Percentiles rank a stretch among this genome's conserved stretches.
Conservation (phyloP, 139 green algal genomes). For the Coelastrella sp. region DNA sequence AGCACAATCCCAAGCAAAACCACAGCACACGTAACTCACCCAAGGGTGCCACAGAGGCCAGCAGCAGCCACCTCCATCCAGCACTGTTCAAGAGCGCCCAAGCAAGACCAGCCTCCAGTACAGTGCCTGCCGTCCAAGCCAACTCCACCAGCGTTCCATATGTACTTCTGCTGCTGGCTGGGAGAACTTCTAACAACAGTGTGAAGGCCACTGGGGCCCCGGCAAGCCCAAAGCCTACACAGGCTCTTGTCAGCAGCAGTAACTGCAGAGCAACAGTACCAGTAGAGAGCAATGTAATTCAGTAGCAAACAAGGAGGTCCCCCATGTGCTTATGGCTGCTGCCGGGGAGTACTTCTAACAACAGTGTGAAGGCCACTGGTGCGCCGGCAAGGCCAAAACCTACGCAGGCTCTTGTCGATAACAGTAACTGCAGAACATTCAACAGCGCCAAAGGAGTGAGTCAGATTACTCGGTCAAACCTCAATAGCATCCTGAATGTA, state of each 20-base stretch:
- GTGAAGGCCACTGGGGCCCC: conserved; percentile 80
- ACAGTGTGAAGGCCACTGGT: too few relatives aligned
- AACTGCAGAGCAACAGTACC: too few relatives aligned
- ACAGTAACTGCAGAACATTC: too few relatives aligned
- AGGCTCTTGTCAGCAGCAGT: neutral
- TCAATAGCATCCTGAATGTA: too few relatives aligned
- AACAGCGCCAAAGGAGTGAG: too few relatives aligned
- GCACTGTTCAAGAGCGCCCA: conserved; percentile 78
- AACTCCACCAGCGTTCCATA: conserved; percentile 76
- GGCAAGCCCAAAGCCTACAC: conserved; percentile 79
- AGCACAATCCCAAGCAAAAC: too few relatives aligned
- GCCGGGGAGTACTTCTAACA: too few relatives aligned
- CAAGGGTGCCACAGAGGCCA: conserved; percentile 63
- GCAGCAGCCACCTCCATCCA: conserved; percentile 80
- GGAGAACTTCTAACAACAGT: conserved; percentile 81
- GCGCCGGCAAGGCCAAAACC: too few relatives aligned
- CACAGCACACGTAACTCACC: too few relatives aligned
- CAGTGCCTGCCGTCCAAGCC: conserved; percentile 84
- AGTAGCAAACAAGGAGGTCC: conserved; percentile 47
- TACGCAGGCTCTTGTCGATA: neutral
- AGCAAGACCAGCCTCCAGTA: conserved; percentile 74
- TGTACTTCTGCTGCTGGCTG: conserved; percentile 64
- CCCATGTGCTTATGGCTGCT: conserved; percentile 29
- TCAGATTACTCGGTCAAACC: too few relatives aligned
- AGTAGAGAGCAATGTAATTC: too few relatives aligned